These are phyloP conservation scores for Rhizophagus prolifer DNA, from an alignment of 192 early-diverging fungal species.

Conservation along the genomic window DNA sequence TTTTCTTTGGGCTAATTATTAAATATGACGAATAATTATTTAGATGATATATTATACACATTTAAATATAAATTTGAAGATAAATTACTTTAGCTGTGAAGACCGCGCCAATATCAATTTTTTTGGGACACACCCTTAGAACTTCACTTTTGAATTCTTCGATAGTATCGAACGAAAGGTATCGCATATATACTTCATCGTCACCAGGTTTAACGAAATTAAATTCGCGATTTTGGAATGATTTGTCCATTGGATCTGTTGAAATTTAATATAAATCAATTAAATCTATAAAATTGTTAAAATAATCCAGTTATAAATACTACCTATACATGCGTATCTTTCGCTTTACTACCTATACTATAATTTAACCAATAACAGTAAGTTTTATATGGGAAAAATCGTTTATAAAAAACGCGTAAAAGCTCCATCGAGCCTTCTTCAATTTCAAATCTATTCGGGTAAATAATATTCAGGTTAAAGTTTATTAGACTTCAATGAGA, in stretches of 20 bases:
- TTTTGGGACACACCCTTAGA: constrained; percentile 72
- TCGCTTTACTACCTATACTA: constrained; percentile 58
- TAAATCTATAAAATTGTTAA: not conserved
- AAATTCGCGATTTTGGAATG: constrained; percentile 89
- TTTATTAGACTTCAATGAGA: not conserved
- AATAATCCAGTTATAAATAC: not conserved
- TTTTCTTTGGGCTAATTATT: constrained; percentile 75
- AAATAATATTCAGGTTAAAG: not conserved
- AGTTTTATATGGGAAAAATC: constrained; percentile 80
- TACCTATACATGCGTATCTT: too few species aligned
- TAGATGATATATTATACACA: not conserved
- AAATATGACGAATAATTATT: not conserved
- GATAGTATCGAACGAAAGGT: constrained; percentile 74
- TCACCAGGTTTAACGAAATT: constrained; percentile 71
- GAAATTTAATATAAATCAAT: not conserved
- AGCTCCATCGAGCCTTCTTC: constrained; percentile 16
- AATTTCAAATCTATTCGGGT: not conserved
- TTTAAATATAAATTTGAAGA: too few species aligned
- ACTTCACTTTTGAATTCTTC: constrained; percentile 79
- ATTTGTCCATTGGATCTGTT: constrained; percentile 54
- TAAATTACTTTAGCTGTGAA: constrained; percentile 70
- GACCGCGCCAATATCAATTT: constrained; percentile 97
- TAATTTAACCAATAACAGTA: constrained; percentile 90
- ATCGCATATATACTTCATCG: constrained; percentile 83
- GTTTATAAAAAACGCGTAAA: constrained; percentile 78